Evolutionary conservation across 768 basidiomycete genomes (phyloP).

Genomic region (Mycena chlorophos): DNA sequence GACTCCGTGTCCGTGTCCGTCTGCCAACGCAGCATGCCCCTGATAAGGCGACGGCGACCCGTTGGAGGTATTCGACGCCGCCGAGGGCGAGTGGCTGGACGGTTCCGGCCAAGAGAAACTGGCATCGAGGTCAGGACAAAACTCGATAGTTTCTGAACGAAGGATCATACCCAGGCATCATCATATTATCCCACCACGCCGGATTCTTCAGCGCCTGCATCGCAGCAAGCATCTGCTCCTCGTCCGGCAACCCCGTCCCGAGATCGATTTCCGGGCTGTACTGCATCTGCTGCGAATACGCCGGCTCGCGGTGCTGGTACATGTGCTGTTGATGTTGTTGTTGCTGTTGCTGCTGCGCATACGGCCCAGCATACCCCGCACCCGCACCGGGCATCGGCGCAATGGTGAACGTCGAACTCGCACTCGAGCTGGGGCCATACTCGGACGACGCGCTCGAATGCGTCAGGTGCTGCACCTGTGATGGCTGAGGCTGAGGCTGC

Average conservation of each 20-base stretch:
- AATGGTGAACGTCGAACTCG: slow-evolving; percentile 30
- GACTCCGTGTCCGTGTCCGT: slow-evolving; percentile 15
- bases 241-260: slow-evolving; percentile 45
- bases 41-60: slow-evolving; percentile 18
- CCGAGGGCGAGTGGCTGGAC: slow-evolving; percentile 25
- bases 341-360: slow-evolving; percentile 16
- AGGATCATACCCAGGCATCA: slow-evolving; percentile 73
- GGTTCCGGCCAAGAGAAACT: slow-evolving; percentile 36
- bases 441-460: slow-evolving; percentile 14
- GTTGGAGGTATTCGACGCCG: slow-evolving; percentile 6
- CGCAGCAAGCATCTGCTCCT: slow-evolving; percentile 63
- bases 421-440: slow-evolving; percentile 19
- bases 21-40: slow-evolving; percentile 9
- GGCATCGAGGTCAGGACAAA: background rate
- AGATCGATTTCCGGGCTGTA: slow-evolving; percentile 47
- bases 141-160: slow-evolving; percentile 25
- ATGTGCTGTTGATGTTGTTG: background rate
- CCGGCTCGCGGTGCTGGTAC: slow-evolving; percentile 11
- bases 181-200: slow-evolving; percentile 75
- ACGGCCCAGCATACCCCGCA: slow-evolving; percentile 15
- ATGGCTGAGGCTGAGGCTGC: slow-evolving; percentile 50
- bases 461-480: slow-evolving; percentile 30
- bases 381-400: slow-evolving; percentile 24
- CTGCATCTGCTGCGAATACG: slow-evolving; percentile 36
- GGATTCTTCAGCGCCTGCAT: slow-evolving; percentile 74